A percentile compares a stretch with the other conserved stretches of the same genome.
Evolutionary conservation across 2,329 filamentous ascomycete species (phyloP).

Genomic region (Curvularia sp.): DNA sequence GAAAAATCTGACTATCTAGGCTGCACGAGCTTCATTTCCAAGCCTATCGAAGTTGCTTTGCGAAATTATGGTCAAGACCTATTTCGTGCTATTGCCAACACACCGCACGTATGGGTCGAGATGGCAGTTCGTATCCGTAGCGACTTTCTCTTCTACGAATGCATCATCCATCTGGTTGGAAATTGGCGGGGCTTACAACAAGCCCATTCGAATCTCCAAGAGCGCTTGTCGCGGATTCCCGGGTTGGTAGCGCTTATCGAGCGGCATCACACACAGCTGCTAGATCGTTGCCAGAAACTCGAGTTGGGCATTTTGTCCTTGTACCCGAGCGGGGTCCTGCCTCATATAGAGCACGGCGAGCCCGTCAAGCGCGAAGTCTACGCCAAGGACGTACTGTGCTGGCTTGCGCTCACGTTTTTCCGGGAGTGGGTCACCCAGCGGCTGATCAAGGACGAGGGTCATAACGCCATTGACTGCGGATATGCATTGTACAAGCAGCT

Average conservation of each 20-base stretch:
- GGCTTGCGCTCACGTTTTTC: not conserved
- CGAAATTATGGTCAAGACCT: not conserved
- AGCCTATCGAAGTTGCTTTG: not conserved
- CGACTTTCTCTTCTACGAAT: not conserved
- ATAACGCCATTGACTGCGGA: not conserved
- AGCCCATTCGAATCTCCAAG: not conserved
- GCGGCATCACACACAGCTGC: not conserved
- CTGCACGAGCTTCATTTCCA: not conserved
- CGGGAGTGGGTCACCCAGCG: not conserved
- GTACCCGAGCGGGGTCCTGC: not conserved
- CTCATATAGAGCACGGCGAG: not conserved
- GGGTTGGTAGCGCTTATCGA: not conserved
- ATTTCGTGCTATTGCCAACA: not conserved
- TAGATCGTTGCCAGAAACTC: not conserved
- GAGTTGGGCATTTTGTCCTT: not conserved
- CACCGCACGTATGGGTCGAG: not conserved
- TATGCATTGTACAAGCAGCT: not conserved
- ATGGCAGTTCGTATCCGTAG: not conserved
- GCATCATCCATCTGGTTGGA: not conserved
- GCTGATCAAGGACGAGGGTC: not conserved
- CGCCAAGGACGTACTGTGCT: not conserved
- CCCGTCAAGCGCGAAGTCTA: not conserved
- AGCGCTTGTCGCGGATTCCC: not conserved
- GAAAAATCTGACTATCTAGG: not conserved
- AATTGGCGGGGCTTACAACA: not conserved